Percentiles rank a stretch among this genome's conserved stretches.
These are phyloP conservation scores for Mortierella alpina DNA, from an alignment of 192 early-diverging fungal genomes.

Conservation along the genomic window DNA sequence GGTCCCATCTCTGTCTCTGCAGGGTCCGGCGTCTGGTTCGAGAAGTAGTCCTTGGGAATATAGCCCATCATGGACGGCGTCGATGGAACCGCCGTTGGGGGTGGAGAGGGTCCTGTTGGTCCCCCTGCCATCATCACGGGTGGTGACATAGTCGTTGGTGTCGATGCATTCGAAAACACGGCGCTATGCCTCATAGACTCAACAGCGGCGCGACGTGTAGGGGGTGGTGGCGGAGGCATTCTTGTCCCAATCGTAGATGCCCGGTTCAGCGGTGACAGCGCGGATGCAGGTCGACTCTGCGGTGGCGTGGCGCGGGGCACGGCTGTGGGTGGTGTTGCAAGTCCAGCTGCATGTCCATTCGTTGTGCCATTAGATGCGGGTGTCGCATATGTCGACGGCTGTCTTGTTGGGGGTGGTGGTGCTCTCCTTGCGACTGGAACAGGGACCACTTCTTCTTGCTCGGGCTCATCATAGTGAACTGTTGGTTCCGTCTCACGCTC, in stretches of 20 bases:
- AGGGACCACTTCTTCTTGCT: slow-evolving; percentile 25
- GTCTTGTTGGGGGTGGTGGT: slow-evolving; percentile 45
- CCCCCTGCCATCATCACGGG: slow-evolving; percentile 26
- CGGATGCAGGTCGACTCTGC: slow-evolving; percentile 21
- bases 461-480: slow-evolving; percentile 38
- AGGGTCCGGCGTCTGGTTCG: slow-evolving; percentile 15
- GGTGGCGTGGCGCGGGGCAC: slow-evolving; percentile 32
- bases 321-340: slow-evolving; percentile 12
- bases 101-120: slow-evolving; percentile 40
- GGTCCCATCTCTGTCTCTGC: slow-evolving; percentile 38
- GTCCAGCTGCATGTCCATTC: slow-evolving; percentile 11
- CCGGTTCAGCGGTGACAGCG: slow-evolving; percentile 13
- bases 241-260: slow-evolving; percentile 41
- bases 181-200: slow-evolving; percentile 45
- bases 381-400: slow-evolving; percentile 39
- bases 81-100: slow-evolving; percentile 48
- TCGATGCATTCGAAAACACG: slow-evolving; percentile 20
- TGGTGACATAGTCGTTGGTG: slow-evolving; percentile 21
- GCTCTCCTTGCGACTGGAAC: slow-evolving; percentile 32
- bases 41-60: slow-evolving; percentile 56
- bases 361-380: slow-evolving; percentile 4
- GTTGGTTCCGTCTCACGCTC: slow-evolving; percentile 49
- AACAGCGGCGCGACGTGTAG: slow-evolving; percentile 31
- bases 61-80: slow-evolving; percentile 57
- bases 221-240: slow-evolving; percentile 52